phyloP scores from a whole-genome alignment of 768 basidiomycete species.

The Boletus edulis region DNA sequence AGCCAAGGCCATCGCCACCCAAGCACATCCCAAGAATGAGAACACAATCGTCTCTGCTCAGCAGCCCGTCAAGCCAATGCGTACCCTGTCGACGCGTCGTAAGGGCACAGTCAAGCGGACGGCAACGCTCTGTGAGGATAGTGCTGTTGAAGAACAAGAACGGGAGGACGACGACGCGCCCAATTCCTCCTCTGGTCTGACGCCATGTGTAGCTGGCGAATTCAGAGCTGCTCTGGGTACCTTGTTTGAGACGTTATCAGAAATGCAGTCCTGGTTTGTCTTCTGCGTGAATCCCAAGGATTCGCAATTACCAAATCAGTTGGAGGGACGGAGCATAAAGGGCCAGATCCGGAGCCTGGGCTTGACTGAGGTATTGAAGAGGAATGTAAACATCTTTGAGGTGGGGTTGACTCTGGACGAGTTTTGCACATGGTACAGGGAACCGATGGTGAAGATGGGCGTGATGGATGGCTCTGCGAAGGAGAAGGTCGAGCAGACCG shows the following conservation, averaged over 20 bases:
- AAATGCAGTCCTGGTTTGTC: slow-evolving; percentile 88
- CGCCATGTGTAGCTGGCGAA: slow-evolving; percentile 80
- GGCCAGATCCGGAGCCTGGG: slow-evolving; percentile 86
- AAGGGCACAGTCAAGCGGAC: slow-evolving; percentile 68
- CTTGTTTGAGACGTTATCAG: slow-evolving; percentile 83
- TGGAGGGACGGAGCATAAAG: slow-evolving; percentile 90
- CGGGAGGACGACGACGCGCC: slow-evolving; percentile 43
- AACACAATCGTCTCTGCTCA: slow-evolving; percentile 95
- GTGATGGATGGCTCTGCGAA: slow-evolving; percentile 56
- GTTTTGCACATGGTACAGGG: slow-evolving; percentile 79
- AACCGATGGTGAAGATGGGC: slow-evolving; percentile 56
- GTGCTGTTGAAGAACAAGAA: slow-evolving; percentile 42
- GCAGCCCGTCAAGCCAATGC: slow-evolving; percentile 92
- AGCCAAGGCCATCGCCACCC: slow-evolving; percentile 84
- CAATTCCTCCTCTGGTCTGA: slow-evolving; percentile 31
- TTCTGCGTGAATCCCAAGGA: slow-evolving; percentile 96
- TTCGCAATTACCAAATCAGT: slow-evolving; percentile 89
- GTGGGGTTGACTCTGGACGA: slow-evolving; percentile 84
- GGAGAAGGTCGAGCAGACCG: slow-evolving; percentile 59
- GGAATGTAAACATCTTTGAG: slow-evolving; percentile 69
- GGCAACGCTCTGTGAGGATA: slow-evolving; percentile 33
- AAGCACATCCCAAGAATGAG: slow-evolving; percentile 89
- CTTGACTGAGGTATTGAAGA: slow-evolving; percentile 70
- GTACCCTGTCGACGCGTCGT: slow-evolving; percentile 84
- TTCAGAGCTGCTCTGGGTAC: slow-evolving; percentile 44